These are phyloP conservation scores for Blakeslea trispora DNA, from an alignment of 371 early-diverging fungal species.

Conservation along the genomic window DNA sequence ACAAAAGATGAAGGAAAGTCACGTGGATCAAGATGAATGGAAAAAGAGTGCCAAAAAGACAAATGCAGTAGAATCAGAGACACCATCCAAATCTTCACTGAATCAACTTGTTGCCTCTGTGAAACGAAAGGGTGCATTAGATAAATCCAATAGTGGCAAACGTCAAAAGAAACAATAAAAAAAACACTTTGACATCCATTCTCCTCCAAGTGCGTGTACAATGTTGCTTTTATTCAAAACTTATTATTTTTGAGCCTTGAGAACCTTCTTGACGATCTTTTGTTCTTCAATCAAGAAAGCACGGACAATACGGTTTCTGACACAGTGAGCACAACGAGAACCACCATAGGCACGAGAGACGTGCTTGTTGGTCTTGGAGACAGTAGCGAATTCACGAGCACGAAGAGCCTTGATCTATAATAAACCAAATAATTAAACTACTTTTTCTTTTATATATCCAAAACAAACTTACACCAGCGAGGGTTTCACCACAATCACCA, in stretches of 20 bases:
- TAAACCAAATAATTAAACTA: not conserved
- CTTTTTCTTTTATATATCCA: not conserved
- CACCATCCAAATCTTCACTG: slow-evolving; percentile 42
- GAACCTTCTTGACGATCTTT: slow-evolving; percentile 98
- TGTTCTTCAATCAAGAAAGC: slow-evolving; percentile 99
- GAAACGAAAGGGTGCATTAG: slow-evolving; percentile 59
- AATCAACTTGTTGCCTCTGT: slow-evolving; percentile 57
- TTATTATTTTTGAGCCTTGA: slow-evolving; percentile 73
- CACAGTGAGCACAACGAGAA: slow-evolving; percentile 91
- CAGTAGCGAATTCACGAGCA: slow-evolving; percentile 85
- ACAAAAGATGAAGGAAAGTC: slow-evolving; percentile 41
- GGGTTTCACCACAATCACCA: slow-evolving; percentile 94
- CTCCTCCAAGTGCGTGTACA: slow-evolving; percentile 6
- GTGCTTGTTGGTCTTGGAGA: slow-evolving; percentile 92
- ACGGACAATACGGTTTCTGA: slow-evolving; percentile 94
- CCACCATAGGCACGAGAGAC: slow-evolving; percentile 98
- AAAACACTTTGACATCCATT: no score
- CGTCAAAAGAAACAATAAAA: slow-evolving; percentile 41
- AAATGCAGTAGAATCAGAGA: slow-evolving; percentile 6
- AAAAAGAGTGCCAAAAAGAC: slow-evolving; percentile 27
- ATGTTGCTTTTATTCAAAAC: not conserved
- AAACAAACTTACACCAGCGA: slow-evolving; percentile 80
- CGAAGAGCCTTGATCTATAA: slow-evolving; percentile 91
- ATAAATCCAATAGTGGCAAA: slow-evolving; percentile 40
- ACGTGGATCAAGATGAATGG: slow-evolving; percentile 36